Base-by-base conservation (phyloP, 805 yeast species). In the Priceomyces melissophilus region DNA sequence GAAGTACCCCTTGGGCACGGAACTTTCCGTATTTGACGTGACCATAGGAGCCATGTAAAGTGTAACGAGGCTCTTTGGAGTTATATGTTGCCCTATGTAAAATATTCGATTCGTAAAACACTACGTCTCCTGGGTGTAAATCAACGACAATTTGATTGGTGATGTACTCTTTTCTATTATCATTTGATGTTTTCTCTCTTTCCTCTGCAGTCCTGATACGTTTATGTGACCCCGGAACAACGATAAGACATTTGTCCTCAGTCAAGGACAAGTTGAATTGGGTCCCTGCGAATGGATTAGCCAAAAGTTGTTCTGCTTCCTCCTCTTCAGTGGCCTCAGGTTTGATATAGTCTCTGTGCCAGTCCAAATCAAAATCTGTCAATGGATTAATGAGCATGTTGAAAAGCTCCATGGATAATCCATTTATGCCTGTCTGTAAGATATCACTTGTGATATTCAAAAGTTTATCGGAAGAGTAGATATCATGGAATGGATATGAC, bases 381-480 rank as follows among this genome's bases (percentile, higher is more conserved):
- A 70, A 58, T 3, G 80, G 80, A 45, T 74, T 74, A 47, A 75
- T 72, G 43, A 75, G 64, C 79, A 75, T 72, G 52, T 75, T 74
- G 53, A 75, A 63, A 37, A 75, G 60, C 46, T 74, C 79, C 77
- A 75, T 73, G 6, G 65, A 61, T 26, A 75, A 53, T 9, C 58
- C 56, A 14, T 58, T 50, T 12, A 49, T 49, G 11, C 55, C 53
- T 8, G 69, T 60, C 46, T 73, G 75, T 42, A 74, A 58, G 35
- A 74, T 70, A 42, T 74, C 76, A 11, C 61, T 45, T 6, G 69
- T 76, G 4, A 71, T 52, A 11, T 47, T 54, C 42, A 73, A 54
- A 32, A 75, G 54, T 45, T 65, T 63, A 29, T 61, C 67, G 32
- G 60, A 54, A 3, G 73, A 53, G 47, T 72, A 72, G 30, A 67